These are phyloP conservation scores for Excoecaria cochinchinensis DNA, from an alignment of 345 rosid species.

Conservation along the genomic window DNA sequence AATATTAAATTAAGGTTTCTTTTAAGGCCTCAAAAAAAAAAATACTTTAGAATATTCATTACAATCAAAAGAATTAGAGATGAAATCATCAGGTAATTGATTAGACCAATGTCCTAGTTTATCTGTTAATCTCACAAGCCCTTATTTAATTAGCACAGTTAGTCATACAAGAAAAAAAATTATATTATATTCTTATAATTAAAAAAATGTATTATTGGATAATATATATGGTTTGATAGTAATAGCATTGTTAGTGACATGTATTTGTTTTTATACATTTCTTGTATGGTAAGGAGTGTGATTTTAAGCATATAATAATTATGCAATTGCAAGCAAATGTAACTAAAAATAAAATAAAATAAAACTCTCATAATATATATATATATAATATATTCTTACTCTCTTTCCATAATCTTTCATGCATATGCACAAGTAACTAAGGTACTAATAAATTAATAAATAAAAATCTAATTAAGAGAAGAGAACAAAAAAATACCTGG, in stretches of 20 bases:
- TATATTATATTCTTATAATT: neutral
- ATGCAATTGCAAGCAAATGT: neutral
- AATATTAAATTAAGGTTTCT: slow-evolving; percentile 5
- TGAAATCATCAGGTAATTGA: slow-evolving; percentile 2
- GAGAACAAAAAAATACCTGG: neutral
- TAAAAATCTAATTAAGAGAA: neutral
- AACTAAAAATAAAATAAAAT: neutral
- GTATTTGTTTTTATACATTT: neutral
- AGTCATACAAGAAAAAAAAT: slow-evolving; percentile 22
- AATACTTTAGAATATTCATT: slow-evolving; percentile 13
- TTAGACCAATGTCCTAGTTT: neutral
- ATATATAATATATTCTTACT: neutral
- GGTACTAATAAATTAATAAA: neutral
- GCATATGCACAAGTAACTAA: slow-evolving; percentile 14
- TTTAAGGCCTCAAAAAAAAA: neutral
- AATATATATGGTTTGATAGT: neutral
- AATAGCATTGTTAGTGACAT: slow-evolving; percentile 4
- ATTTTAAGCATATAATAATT: neutral
- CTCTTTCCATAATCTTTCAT: slow-evolving; percentile 16
- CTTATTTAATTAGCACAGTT: slow-evolving; percentile 18
- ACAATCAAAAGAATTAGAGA: slow-evolving; percentile 13
- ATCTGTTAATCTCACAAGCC: slow-evolving; percentile 18
- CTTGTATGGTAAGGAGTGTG: slow-evolving; percentile 10
- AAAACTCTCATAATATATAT: too few species aligned
- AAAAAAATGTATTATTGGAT: neutral